Conservation (phyloP, 2,329 filamentous ascomycete genomes). For the Neophaeococcomyces aloes region DNA sequence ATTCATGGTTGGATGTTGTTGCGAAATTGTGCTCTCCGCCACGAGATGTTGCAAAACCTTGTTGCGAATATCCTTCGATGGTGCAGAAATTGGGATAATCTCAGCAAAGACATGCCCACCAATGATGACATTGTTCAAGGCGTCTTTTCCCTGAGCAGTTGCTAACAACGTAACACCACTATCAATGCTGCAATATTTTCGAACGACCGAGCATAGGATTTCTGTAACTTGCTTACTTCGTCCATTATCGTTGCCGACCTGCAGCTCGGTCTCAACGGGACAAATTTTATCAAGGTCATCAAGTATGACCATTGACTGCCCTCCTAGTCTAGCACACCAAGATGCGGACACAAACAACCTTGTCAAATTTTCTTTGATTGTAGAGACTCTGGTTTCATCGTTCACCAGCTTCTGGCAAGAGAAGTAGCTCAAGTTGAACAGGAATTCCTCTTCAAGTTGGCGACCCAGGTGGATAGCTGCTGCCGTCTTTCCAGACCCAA, state of each 20-base stretch:
- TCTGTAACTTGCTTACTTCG: slow-evolving; percentile 88
- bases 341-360: slow-evolving; percentile 78
- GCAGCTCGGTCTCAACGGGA: slow-evolving; percentile 84
- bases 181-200: slow-evolving; percentile 70
- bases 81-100: slow-evolving; percentile 78
- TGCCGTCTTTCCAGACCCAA: slow-evolving; percentile 82
- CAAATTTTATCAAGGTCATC: slow-evolving; percentile 92
- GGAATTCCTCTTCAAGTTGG: slow-evolving; percentile 56
- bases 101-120: slow-evolving; percentile 88
- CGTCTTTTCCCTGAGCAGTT: slow-evolving; percentile 87
- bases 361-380: slow-evolving; percentile 78
- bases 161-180: slow-evolving; percentile 78
- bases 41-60: slow-evolving; percentile 74
- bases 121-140: slow-evolving; percentile 78
- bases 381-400: slow-evolving; percentile 79
- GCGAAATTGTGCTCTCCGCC: slow-evolving; percentile 25
- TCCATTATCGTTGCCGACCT: slow-evolving; percentile 87
- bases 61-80: slow-evolving; percentile 79
- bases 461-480: slow-evolving; percentile 67
- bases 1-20: slow-evolving; percentile 34
- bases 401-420: slow-evolving; percentile 78
- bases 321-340: slow-evolving; percentile 82
- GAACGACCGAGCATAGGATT: slow-evolving; percentile 68
- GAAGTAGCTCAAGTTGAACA: slow-evolving; percentile 79
- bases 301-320: slow-evolving; percentile 71